A percentile compares a stretch with the other conserved stretches of the same genome.
These are phyloP conservation scores for Trichosporon inkin DNA, from an alignment of 1,284 basidiomycete species.

Conservation along the genomic window DNA sequence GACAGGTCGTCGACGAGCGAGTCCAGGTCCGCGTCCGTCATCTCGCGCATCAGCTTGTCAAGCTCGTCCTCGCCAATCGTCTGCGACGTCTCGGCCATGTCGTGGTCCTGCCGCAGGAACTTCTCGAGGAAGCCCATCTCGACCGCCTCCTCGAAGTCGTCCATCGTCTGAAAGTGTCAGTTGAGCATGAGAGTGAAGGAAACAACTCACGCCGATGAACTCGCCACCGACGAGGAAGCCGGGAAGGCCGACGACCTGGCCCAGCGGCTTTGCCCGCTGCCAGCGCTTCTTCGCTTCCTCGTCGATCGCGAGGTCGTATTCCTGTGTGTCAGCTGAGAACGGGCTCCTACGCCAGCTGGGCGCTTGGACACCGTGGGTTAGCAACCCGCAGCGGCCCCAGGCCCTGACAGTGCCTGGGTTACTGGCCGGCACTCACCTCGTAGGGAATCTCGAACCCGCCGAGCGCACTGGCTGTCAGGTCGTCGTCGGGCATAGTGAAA, in stretches of 20 bases:
- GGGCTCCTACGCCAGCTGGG: not conserved
- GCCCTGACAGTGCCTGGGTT: not conserved
- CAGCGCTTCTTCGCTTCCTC: constrained; percentile 46
- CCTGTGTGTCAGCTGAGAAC: constrained; percentile 6
- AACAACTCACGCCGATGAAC: constrained; percentile 45
- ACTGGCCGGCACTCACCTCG: constrained; percentile 28
- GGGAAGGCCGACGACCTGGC: constrained; percentile 43
- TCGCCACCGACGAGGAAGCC: constrained; percentile 48
- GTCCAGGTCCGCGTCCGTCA: constrained; percentile 44
- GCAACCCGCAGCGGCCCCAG: not conserved
- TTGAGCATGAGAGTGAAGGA: no score
- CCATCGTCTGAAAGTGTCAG: constrained; percentile 39
- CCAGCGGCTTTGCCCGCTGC: constrained; percentile 46
- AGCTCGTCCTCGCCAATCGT: constrained; percentile 44
- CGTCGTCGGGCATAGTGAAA: no score
- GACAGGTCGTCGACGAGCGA: constrained; percentile 39
- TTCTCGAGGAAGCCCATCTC: constrained; percentile 36
- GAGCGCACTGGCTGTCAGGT: constrained; percentile 15
- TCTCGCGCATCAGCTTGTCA: constrained; percentile 44
- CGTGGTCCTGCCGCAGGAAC: constrained; percentile 45
- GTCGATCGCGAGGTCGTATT: constrained; percentile 44
- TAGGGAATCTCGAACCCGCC: constrained; percentile 44
- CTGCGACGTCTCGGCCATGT: constrained; percentile 27
- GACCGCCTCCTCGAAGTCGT: constrained; percentile 48
- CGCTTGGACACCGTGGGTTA: not conserved